Base-by-base conservation (phyloP, 1,284 basidiomycete species). In the Chalciporus sp. region DNA sequence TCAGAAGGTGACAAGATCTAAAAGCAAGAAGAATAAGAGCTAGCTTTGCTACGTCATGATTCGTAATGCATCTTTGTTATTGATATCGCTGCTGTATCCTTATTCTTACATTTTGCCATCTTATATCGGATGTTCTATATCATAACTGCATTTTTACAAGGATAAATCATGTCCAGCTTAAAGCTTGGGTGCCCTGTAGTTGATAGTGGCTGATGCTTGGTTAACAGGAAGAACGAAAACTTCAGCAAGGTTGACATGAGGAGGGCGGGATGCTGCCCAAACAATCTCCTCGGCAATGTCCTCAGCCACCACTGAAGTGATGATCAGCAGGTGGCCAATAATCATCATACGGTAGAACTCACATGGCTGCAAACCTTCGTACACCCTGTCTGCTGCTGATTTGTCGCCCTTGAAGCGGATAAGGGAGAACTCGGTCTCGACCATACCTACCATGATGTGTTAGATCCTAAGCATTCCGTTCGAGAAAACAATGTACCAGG, bases 281-380 rank as follows among this genome's bases (percentile, higher is more conserved):
- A 98, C 94, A 65, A 99, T 96, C 73, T 99, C 94, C 72, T 99
- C 95, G 1, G 96, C 96, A 50, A 96, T 89, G 68, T 96, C 94
- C 55, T 87, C 79, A 9, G 88, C 88, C 3, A 83, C 81, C 67
- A 94, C 90, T 86, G 71, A 64, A 16, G 28, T 29, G 42, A 50
- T 41, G 4, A 49, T 68, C 16, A 71, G 52, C 20, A 44, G 11
- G 42, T n/a, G 49, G 67, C 51, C 45, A 42, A 40, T 48, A 52
- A 51, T 46, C 20, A 42, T 8, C 16, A 4, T 17, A 23, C 27
- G 40, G 35, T 7, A 27, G 17, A 31, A 76, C 87, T 71, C 66
- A 92, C 90, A 69, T 53, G 92, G 92, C 58, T 90, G 77, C 40
- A 95, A 67, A 35, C 94, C 94, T 46, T 90, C 79, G 71, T 98